Conservation (phyloP, 177 flowering plant genomes). For the Vitis hybrid region DNA sequence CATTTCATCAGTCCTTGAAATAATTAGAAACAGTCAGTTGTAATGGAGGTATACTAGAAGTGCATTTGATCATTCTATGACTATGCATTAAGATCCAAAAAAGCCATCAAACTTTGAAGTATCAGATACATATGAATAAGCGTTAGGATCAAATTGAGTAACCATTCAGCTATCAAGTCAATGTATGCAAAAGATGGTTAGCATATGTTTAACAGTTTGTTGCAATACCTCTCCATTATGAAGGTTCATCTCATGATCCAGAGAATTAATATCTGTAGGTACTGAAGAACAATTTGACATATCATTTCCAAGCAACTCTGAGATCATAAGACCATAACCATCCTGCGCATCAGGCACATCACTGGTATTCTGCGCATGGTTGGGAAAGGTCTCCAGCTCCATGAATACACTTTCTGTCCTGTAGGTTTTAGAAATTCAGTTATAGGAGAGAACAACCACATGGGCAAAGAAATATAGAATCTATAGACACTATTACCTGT, state of each 20-base stretch:
- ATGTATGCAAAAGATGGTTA: neutral
- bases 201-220: neutral
- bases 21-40: no score
- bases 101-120: neutral
- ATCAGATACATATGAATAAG: neutral
- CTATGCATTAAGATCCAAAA: neutral
- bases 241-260: slow-evolving; percentile 67
- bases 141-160: neutral
- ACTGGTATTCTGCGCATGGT: slow-evolving; percentile 35
- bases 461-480: slow-evolving; percentile 4
- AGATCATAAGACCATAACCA: slow-evolving; percentile 78
- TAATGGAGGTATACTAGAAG: no score
- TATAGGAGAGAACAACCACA: slow-evolving; percentile 10
- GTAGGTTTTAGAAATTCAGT: slow-evolving; percentile 18
- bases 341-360: slow-evolving; percentile 64
- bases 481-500: neutral
- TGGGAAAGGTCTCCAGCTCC: slow-evolving; percentile 51
- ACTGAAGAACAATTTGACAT: slow-evolving; percentile 65
- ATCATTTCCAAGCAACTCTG: slow-evolving; percentile 68
- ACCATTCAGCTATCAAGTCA: neutral
- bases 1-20: neutral
- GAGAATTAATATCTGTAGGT: slow-evolving; percentile 46
- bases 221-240: slow-evolving; percentile 68
- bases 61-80: neutral
- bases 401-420: slow-evolving; percentile 60